Percentiles rank a stretch among this genome's conserved stretches.
These are phyloP conservation scores for Mycena olivaceomarginata DNA, from an alignment of 768 basidiomycete genomes.

Conservation along the genomic window DNA sequence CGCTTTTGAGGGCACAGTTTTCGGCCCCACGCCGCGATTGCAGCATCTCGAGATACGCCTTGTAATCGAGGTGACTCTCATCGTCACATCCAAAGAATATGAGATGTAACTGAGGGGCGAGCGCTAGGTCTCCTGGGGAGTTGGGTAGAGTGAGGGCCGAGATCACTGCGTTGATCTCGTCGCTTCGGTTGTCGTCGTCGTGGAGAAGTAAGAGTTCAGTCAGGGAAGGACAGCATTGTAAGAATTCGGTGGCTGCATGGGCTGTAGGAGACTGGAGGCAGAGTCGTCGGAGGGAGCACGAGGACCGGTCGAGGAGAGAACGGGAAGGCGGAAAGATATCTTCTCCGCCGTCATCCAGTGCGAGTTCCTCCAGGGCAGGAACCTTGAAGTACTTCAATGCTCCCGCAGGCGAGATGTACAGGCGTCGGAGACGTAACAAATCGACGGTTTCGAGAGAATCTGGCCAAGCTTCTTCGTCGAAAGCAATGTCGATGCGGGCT, in stretches of 20 bases:
- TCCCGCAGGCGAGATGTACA: neutral
- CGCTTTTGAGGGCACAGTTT: neutral
- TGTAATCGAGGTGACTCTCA: neutral
- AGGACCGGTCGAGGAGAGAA: neutral
- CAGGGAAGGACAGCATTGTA: no score
- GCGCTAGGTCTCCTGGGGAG: neutral
- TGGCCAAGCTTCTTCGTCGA: neutral
- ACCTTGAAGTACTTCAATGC: neutral
- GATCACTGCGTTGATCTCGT: no score
- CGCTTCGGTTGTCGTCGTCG: no score
- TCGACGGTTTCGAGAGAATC: neutral
- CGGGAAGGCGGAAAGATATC: neutral
- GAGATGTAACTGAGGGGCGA: neutral
- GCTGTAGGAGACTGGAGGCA: no score
- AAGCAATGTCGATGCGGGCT: neutral
- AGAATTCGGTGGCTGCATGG: no score
- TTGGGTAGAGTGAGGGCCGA: neutral
- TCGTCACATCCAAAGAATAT: neutral
- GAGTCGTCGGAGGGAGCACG: neutral
- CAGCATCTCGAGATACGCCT: neutral
- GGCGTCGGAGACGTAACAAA: neutral
- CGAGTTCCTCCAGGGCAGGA: neutral
- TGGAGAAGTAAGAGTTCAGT: no score
- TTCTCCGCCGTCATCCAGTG: neutral
- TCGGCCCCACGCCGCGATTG: neutral